Conservation (phyloP, 371 early-diverging fungal genomes). For the Mucor plumbeus region DNA sequence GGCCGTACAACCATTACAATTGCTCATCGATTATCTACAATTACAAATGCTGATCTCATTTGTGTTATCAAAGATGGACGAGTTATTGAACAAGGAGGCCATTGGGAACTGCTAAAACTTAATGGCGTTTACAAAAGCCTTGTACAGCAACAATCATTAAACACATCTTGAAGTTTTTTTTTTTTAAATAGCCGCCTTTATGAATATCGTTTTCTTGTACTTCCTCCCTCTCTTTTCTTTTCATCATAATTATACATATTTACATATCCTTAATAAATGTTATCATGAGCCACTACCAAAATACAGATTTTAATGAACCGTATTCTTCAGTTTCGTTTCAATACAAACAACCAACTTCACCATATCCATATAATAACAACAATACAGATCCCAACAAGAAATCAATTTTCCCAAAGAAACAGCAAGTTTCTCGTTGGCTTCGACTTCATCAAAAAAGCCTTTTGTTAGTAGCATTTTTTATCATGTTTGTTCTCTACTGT, state of each 20-base stretch:
- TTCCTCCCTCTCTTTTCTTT: neutral
- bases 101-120: slow-evolving; percentile 65
- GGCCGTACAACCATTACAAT: slow-evolving; percentile 72
- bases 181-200: slow-evolving; percentile 3
- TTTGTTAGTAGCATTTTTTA: slow-evolving; percentile 19
- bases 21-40: slow-evolving; percentile 78
- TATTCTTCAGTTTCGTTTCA: slow-evolving; percentile 55
- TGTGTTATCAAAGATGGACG: slow-evolving; percentile 75
- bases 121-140: slow-evolving; percentile 41
- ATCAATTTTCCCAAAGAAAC: slow-evolving; percentile 13
- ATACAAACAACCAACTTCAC: slow-evolving; percentile 51
- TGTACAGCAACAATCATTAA: slow-evolving; percentile 40
- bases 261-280: slow-evolving; percentile 9
- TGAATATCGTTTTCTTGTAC: neutral
- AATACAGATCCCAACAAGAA: slow-evolving; percentile 9
- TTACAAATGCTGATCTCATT: slow-evolving; percentile 78
- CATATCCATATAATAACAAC: slow-evolving; percentile 37
- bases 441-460: slow-evolving; percentile 46
- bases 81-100: slow-evolving; percentile 84
- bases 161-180: neutral
- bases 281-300: slow-evolving; percentile 18
- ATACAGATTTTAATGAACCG: slow-evolving; percentile 41
- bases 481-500: slow-evolving; percentile 39
- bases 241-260: neutral
- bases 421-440: slow-evolving; percentile 31